Percentiles rank a stretch among this genome's conserved stretches.
phyloP scores from a whole-genome alignment of 1,139 yeast genomes.

The Chernovozyma aurita region DNA sequence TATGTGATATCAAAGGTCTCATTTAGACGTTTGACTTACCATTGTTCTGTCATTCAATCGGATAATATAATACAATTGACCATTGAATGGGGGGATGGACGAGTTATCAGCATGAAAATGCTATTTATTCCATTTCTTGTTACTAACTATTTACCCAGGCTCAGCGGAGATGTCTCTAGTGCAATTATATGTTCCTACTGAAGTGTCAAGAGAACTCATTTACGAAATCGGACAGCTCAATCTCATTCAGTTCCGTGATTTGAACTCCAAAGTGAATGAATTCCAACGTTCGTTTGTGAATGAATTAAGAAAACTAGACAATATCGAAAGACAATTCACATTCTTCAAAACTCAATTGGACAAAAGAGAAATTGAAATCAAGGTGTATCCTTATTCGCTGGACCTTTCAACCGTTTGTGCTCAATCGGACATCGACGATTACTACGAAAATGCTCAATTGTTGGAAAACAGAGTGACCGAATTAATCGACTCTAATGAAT shows the following conservation, averaged over 20 bases:
- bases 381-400: slow-evolving; percentile 41
- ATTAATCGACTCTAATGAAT: slow-evolving; percentile 33
- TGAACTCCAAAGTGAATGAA: slow-evolving; percentile 61
- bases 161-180: slow-evolving; percentile 82
- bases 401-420: slow-evolving; percentile 37
- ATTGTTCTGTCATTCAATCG: background rate
- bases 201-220: slow-evolving; percentile 61
- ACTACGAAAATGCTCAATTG: slow-evolving; percentile 59
- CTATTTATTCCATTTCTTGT: too few relatives aligned
- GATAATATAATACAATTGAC: too few relatives aligned
- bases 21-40: background rate
- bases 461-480: slow-evolving; percentile 42
- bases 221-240: slow-evolving; percentile 63
- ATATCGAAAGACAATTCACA: slow-evolving; percentile 60
- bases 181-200: slow-evolving; percentile 69
- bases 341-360: slow-evolving; percentile 48
- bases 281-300: slow-evolving; percentile 71
- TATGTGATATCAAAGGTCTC: slow-evolving; percentile 22
- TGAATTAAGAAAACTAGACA: slow-evolving; percentile 64
- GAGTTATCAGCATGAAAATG: too few relatives aligned
- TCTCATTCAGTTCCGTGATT: slow-evolving; percentile 63
- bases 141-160: too few relatives aligned
- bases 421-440: slow-evolving; percentile 72
- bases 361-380: slow-evolving; percentile 41
- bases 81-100: too few relatives aligned